Percentiles rank a stretch among this genome's conserved stretches.
Conservation (phyloP, 257 asterid genomes). For the Solanum peruvianum region DNA sequence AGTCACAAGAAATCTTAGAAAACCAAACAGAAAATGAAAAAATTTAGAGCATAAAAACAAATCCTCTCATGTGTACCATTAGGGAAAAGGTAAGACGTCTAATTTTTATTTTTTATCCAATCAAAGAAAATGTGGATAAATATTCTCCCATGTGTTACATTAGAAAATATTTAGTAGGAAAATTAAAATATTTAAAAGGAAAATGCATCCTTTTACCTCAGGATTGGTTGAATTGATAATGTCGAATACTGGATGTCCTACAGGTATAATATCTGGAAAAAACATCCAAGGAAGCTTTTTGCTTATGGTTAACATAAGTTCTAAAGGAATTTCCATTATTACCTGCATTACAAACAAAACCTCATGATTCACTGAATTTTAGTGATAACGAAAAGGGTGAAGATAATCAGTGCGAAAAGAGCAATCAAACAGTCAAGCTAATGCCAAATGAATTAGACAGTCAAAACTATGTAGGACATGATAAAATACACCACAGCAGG, state of each 20-base stretch:
- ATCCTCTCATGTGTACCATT: background rate
- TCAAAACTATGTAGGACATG: background rate
- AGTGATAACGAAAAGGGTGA: background rate
- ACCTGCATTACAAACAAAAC: slow-evolving; percentile 33
- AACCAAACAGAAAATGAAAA: background rate
- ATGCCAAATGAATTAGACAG: background rate
- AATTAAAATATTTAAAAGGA: background rate
- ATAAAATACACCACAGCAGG: background rate
- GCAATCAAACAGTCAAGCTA: background rate
- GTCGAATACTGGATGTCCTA: slow-evolving; percentile 95
- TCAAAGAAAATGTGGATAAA: background rate
- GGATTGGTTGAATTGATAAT: slow-evolving; percentile 92
- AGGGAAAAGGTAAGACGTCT: background rate
- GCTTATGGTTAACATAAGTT: slow-evolving; percentile 90
- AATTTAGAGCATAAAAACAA: background rate
- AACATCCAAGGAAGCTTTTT: slow-evolving; percentile 98
- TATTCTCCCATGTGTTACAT: background rate
- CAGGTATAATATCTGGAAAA: slow-evolving; percentile 86
- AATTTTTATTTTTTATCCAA: background rate
- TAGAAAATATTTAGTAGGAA: background rate
- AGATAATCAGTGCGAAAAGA: background rate
- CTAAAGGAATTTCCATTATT: slow-evolving; percentile 95
- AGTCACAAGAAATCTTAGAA: background rate
- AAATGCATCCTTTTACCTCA: slow-evolving; percentile 41
- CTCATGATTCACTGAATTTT: background rate